phyloP scores from a whole-genome alignment of 2,329 filamentous ascomycete species.

The Kalaharituber pfeilii region DNA sequence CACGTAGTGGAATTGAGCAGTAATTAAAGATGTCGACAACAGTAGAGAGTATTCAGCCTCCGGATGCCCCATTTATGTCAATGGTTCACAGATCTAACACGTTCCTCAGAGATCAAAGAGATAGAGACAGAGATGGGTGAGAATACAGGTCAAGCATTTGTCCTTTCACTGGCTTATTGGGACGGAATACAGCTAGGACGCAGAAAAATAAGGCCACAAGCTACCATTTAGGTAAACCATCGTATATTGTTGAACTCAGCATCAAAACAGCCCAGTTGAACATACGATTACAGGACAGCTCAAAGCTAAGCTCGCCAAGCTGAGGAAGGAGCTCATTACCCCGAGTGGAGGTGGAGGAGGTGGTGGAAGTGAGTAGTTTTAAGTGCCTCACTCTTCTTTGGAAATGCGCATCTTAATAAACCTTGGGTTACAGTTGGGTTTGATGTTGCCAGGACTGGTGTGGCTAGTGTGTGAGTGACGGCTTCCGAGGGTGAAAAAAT shows the following conservation, averaged over 20 bases:
- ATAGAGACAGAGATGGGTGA: conserved; percentile 20
- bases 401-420: neutral
- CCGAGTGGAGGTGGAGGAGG: conserved; percentile 65
- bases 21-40: conserved; percentile 18
- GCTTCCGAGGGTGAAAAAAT: neutral
- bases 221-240: conserved; percentile 15
- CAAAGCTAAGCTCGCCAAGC: conserved; percentile 94
- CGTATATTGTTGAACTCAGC: neutral
- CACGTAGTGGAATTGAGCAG: no score
- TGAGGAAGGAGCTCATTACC: conserved; percentile 88
- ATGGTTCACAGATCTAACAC: neutral
- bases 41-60: conserved; percentile 1
- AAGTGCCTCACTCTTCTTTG: neutral
- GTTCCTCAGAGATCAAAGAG: conserved; percentile 15
- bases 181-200: conserved; percentile 14
- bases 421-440: conserved; percentile 46
- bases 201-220: conserved; percentile 21
- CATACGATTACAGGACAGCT: conserved; percentile 47
- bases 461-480: conserved; percentile 57
- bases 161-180: conserved; percentile 3
- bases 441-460: conserved; percentile 93
- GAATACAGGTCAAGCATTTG: neutral
- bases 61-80: neutral
- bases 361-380: conserved; percentile 39
- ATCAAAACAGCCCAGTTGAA: neutral